A percentile compares a stretch with the other conserved stretches of the same genome.
Evolutionary conservation across 78 protist genomes (phyloP).

Genomic region (Dictyostelium intermedium): DNA sequence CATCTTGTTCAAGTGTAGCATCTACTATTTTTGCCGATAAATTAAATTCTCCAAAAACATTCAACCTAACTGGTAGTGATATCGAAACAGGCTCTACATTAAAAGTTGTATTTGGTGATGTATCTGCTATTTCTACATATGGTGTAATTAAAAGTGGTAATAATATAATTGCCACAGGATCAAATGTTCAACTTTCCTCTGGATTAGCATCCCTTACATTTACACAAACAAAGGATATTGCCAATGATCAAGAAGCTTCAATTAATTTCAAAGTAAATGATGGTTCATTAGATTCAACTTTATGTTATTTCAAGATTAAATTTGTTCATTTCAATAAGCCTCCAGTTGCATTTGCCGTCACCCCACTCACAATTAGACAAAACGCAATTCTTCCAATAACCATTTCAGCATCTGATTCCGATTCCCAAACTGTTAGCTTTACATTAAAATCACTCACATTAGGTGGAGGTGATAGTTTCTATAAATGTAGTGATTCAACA

Average conservation of each 20-base stretch:
- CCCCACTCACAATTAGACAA: neutral
- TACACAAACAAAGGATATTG: neutral
- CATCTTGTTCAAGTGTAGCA: neutral
- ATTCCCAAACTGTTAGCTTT: neutral
- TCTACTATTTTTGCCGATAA: neutral
- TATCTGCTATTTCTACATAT: neutral
- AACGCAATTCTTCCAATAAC: neutral
- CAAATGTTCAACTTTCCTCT: neutral
- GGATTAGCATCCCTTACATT: neutral
- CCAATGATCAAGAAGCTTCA: neutral
- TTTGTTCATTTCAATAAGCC: neutral
- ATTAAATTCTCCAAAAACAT: neutral
- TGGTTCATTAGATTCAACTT: neutral
- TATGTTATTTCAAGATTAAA: neutral
- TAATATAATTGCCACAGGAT: neutral
- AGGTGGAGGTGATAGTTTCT: neutral
- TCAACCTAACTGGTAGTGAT: constrained; percentile 10
- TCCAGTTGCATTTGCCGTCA: neutral
- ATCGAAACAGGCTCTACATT: neutral
- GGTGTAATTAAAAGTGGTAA: neutral
- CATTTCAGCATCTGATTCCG: neutral
- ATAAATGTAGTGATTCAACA: neutral
- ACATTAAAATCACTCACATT: neutral
- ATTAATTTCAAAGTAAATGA: neutral
- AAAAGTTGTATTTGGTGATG: neutral